Conservation (phyloP, 1,284 basidiomycete genomes). For the Cryptococcus jaspeensis region DNA sequence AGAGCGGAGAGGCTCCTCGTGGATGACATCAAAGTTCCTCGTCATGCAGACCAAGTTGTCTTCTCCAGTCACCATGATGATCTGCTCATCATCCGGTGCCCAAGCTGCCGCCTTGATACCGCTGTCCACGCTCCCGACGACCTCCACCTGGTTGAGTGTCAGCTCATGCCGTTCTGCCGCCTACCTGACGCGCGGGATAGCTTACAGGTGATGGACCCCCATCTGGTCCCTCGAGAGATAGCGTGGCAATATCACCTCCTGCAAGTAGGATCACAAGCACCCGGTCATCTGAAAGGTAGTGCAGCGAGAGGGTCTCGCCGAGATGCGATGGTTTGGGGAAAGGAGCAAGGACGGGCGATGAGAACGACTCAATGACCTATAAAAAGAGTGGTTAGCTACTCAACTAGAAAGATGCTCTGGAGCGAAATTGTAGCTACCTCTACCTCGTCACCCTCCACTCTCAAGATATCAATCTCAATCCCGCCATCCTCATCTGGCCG, state of each 20-base stretch:
- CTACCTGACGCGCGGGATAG: not conserved
- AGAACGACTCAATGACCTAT: slow-evolving; percentile 35
- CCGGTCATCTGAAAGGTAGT: slow-evolving; percentile 65
- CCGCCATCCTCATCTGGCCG: slow-evolving; percentile 55
- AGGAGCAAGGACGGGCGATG: slow-evolving; percentile 34
- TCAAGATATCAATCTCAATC: slow-evolving; percentile 64
- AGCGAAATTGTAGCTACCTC: slow-evolving; percentile 19
- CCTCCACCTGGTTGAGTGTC: slow-evolving; percentile 56
- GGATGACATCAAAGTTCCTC: slow-evolving; percentile 80
- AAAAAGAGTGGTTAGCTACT: not conserved
- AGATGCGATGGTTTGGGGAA: slow-evolving; percentile 31
- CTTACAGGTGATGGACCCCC: slow-evolving; percentile 47
- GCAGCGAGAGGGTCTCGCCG: slow-evolving; percentile 62
- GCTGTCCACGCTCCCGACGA: slow-evolving; percentile 80
- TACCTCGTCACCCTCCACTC: slow-evolving; percentile 23
- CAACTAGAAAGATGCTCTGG: not conserved
- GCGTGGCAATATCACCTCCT: slow-evolving; percentile 73
- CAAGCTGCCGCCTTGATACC: slow-evolving; percentile 81
- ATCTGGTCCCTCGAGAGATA: slow-evolving; percentile 56
- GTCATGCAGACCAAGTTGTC: slow-evolving; percentile 86
- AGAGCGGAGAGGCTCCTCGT: slow-evolving; percentile 70
- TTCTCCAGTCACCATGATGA: slow-evolving; percentile 79
- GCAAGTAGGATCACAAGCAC: slow-evolving; percentile 64
- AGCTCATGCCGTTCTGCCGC: not conserved
- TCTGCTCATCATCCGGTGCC: slow-evolving; percentile 85